Base-by-base conservation (phyloP, 768 basidiomycete genomes). In the Suillus hirtellus region DNA sequence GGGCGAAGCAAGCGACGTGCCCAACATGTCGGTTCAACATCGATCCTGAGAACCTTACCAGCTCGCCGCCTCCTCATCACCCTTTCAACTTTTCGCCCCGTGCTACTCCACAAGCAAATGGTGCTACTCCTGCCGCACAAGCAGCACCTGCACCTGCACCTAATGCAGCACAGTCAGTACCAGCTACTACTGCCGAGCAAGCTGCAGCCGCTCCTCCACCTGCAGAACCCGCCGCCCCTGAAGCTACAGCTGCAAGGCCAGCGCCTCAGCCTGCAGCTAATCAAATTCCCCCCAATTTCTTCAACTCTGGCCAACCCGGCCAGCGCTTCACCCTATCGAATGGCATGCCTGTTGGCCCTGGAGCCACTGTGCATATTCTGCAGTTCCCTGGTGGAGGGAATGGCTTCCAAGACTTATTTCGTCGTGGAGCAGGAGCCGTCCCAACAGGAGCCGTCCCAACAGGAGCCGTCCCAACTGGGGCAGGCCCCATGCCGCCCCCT, bases 21-120 rank as follows among this genome's bases (percentile, higher is more conserved):
- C 92, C 92, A 0, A 90, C 89, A 0, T 93, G 92, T 75, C 78
- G 92, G 65, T 93, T 93, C 69, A 87, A 93, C 66, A 84, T 93
- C 60, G 92, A 93, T 69, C 92, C 92, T 0, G 87, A 91, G 61
- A 87, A 87, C 62, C 73, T 92, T 53, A 91, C 89, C 0, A 85
- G 79, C 61, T 68, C 68, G 42, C 68, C 70, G 2, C 64, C 34
- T 11, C 59, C 69, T 19, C 66, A 70, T 65, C 73, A 61, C 31
- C 31, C 60, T 27, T 69, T 71, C 40, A 60, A 46, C 38, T 68
- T 66, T 59, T 42, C 21, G 27, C 46, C 60, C 10, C 61, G 63
- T 58, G 66, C 68, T 49, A 46, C 65, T 17, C 68, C 66, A 42
- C 62, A 66, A 6, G 62, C 24, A 21, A 63, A 67, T 6, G 24